Evolutionary conservation across 2,329 filamentous ascomycete species (phyloP).

Genomic region (Fusarium sp.): DNA sequence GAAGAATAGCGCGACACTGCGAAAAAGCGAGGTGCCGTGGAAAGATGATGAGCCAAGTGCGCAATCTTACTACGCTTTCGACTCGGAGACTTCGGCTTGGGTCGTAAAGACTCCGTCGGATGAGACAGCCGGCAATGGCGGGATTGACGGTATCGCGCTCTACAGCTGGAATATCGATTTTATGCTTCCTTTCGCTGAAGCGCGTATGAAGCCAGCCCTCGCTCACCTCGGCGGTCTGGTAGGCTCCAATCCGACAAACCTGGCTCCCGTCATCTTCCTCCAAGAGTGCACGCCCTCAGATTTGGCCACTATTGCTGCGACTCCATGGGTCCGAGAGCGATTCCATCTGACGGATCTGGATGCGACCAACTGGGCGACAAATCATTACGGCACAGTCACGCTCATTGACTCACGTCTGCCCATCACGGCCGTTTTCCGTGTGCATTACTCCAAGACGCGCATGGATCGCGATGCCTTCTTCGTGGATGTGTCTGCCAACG

Average conservation of each 20-base stretch:
- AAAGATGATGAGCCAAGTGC: conserved; percentile 21
- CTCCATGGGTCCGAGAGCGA: conserved; percentile 59
- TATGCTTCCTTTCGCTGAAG: conserved; percentile 48
- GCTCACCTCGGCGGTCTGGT: conserved; percentile 40
- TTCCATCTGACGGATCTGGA: conserved; percentile 64
- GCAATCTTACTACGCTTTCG: conserved; percentile 25
- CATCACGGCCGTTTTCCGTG: conserved; percentile 61
- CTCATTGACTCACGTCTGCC: conserved; percentile 62
- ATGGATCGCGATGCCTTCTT: conserved; percentile 68
- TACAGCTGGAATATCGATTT: conserved; percentile 55
- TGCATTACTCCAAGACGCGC: conserved; percentile 60
- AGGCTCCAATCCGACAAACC: conserved; percentile 11
- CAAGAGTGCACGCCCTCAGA: conserved; percentile 65
- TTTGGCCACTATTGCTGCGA: conserved; percentile 56
- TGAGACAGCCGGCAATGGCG: neutral
- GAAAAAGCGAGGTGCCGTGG: conserved; percentile 25
- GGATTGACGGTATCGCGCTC: conserved; percentile 44
- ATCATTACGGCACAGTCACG: conserved; percentile 64
- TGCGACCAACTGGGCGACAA: conserved; percentile 56
- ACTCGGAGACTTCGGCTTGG: conserved; percentile 19
- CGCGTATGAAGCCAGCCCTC: conserved; percentile 50
- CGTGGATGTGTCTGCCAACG: conserved; percentile 56
- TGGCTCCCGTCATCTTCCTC: conserved; percentile 59
- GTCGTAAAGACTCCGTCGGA: conserved; percentile 15
- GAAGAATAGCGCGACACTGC: conserved; percentile 26